A percentile compares a stretch with the other conserved stretches of the same genome.
Evolutionary conservation across 1,284 basidiomycete species (phyloP).

Genomic region (Anthracocystis panici-leucophaei): DNA sequence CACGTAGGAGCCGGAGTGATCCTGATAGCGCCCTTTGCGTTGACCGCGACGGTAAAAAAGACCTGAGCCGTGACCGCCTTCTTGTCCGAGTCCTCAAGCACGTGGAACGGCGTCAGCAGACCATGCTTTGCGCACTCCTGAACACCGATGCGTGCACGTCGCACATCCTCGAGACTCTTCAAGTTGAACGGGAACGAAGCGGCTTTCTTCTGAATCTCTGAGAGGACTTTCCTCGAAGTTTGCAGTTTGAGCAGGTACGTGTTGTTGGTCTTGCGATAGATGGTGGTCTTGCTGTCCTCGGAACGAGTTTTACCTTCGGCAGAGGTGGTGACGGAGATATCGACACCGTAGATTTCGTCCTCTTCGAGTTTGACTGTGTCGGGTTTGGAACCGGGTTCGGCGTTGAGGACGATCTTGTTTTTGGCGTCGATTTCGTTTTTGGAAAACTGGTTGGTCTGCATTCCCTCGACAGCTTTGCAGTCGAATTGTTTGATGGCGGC

Average conservation of each 20-base stretch:
- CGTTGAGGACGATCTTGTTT: slow-evolving; percentile 64
- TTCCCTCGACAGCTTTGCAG: slow-evolving; percentile 70
- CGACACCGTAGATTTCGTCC: slow-evolving; percentile 95
- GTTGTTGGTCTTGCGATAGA: slow-evolving; percentile 87
- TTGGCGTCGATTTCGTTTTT: slow-evolving; percentile 83
- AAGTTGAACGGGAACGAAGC: slow-evolving; percentile 98
- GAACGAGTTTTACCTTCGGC: slow-evolving; percentile 75
- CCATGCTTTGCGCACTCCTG: slow-evolving; percentile 95
- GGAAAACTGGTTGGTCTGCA: slow-evolving; percentile 92
- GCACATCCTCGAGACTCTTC: slow-evolving; percentile 92
- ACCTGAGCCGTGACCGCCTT: slow-evolving; percentile 77
- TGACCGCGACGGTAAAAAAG: slow-evolving; percentile 93
- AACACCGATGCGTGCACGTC: slow-evolving; percentile 91
- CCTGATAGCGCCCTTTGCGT: slow-evolving; percentile 78
- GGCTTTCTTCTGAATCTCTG: slow-evolving; percentile 96
- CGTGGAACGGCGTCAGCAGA: slow-evolving; percentile 88
- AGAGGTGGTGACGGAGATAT: slow-evolving; percentile 78
- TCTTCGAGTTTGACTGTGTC: slow-evolving; percentile 74
- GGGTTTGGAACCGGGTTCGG: slow-evolving; percentile 57
- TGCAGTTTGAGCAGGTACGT: slow-evolving; percentile 99
- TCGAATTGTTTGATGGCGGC: slow-evolving; percentile 74
- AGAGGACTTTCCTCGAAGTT: slow-evolving; percentile 92
- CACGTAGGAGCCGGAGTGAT: slow-evolving; percentile 88
- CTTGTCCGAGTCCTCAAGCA: slow-evolving; percentile 70
- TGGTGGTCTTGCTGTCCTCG: slow-evolving; percentile 88